Percentiles rank a stretch among this genome's conserved stretches.
phyloP scores from a whole-genome alignment of 2,329 filamentous ascomycete species.

The Dactylonectria estremocensis region DNA sequence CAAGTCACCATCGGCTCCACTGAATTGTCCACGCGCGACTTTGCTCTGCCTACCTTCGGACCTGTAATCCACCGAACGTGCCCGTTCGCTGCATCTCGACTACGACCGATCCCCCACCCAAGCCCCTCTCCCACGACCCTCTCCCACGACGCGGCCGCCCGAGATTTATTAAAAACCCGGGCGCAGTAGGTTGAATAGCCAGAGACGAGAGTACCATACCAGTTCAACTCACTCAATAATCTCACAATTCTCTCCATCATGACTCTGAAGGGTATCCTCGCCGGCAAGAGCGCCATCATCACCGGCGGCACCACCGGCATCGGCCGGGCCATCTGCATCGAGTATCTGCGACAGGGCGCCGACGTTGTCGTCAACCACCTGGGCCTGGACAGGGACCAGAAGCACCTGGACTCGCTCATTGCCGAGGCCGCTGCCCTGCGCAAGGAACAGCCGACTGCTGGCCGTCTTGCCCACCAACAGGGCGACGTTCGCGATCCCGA shows the following conservation, averaged over 20 bases:
- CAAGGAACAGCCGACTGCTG: slow-evolving; percentile 59
- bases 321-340: slow-evolving; percentile 86
- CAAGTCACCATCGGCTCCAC: neutral
- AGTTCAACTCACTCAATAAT: slow-evolving; percentile 7
- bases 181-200: neutral
- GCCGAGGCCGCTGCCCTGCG: slow-evolving; percentile 65
- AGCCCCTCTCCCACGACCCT: slow-evolving; percentile 12
- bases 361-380: slow-evolving; percentile 87
- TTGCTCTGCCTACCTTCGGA: neutral
- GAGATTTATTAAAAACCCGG: slow-evolving; percentile 11
- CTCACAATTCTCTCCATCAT: neutral
- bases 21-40: slow-evolving; percentile 1
- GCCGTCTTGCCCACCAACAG: slow-evolving; percentile 75
- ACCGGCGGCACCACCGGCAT: slow-evolving; percentile 91
- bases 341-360: slow-evolving; percentile 83
- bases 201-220: neutral
- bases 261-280: slow-evolving; percentile 67
- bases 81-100: slow-evolving; percentile 21
- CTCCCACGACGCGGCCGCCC: slow-evolving; percentile 2
- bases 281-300: slow-evolving; percentile 85
- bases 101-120: slow-evolving; percentile 11
- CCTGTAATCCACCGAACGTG: slow-evolving; percentile 32
- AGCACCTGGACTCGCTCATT: slow-evolving; percentile 68
- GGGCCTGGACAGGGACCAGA: slow-evolving; percentile 67
- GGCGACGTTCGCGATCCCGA: slow-evolving; percentile 85